phyloP scores from a whole-genome alignment of 1,139 yeast genomes.

The Pichia sp. region DNA sequence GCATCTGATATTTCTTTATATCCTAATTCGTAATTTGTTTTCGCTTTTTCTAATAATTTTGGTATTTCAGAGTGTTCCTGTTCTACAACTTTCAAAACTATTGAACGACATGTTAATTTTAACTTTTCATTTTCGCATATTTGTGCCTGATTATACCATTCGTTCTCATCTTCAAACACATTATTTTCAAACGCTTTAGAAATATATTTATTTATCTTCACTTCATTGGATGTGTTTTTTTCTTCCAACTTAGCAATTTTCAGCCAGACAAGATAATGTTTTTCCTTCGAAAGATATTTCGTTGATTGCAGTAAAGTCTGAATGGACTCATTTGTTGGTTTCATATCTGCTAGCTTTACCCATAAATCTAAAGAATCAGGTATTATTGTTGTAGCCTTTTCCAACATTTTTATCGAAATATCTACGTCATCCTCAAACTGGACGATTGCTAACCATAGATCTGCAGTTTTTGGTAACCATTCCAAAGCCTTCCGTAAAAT shows the following conservation, averaged over 20 bases:
- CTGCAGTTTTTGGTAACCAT: constrained; percentile 39
- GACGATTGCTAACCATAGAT: constrained; percentile 50
- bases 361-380: constrained; percentile 65
- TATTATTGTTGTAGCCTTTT: constrained; percentile 64
- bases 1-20: constrained; percentile 37
- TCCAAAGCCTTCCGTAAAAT: constrained; percentile 59
- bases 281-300: constrained; percentile 36
- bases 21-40: constrained; percentile 29
- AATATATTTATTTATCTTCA: constrained; percentile 42
- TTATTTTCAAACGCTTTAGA: constrained; percentile 46
- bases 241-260: constrained; percentile 71
- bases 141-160: constrained; percentile 42
- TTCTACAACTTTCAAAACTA: constrained; percentile 27
- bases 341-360: constrained; percentile 34
- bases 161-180: constrained; percentile 28
- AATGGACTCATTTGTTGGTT: constrained; percentile 41
- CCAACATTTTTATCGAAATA: constrained; percentile 49
- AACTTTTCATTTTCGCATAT: constrained; percentile 36
- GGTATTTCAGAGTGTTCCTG: constrained; percentile 15
- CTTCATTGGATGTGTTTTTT: constrained; percentile 36
- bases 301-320: constrained; percentile 54
- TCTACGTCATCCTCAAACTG: constrained; percentile 42
- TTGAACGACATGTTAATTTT: constrained; percentile 35
- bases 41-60: neutral
- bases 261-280: constrained; percentile 60